A percentile compares a stretch with the other conserved stretches of the same genome.
These are phyloP conservation scores for Mycena vulgaris DNA, from an alignment of 768 basidiomycete genomes.

Conservation along the genomic window DNA sequence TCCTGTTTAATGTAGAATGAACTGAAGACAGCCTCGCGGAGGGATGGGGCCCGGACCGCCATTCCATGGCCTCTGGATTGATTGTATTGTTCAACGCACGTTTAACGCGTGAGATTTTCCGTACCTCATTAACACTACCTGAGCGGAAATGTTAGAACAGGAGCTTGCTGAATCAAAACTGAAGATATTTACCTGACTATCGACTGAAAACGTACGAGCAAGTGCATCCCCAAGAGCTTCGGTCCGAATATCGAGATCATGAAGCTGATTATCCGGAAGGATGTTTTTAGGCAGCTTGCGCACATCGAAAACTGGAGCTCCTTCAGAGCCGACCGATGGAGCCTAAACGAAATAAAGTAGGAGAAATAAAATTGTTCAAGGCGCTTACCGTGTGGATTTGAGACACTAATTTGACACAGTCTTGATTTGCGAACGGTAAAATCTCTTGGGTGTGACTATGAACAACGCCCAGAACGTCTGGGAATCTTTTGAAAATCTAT, in stretches of 20 bases:
- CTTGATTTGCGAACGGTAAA: slow-evolving; percentile 39
- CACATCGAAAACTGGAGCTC: slow-evolving; percentile 39
- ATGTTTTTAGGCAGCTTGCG: slow-evolving; percentile 29
- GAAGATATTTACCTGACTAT: slow-evolving; percentile 18
- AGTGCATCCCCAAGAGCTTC: slow-evolving; percentile 38
- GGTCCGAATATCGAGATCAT: slow-evolving; percentile 38
- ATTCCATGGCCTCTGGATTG: slow-evolving; percentile 38
- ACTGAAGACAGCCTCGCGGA: slow-evolving; percentile 40
- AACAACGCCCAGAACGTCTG: slow-evolving; percentile 35
- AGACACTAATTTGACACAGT: slow-evolving; percentile 26
- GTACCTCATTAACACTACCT: slow-evolving; percentile 41
- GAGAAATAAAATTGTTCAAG: too few relatives aligned
- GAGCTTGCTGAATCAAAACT: neutral
- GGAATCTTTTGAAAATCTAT: slow-evolving; percentile 41
- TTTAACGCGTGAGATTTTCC: neutral
- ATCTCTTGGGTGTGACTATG: slow-evolving; percentile 38
- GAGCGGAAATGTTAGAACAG: neutral
- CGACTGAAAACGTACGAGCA: slow-evolving; percentile 30
- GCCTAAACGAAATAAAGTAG: neutral
- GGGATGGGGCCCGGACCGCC: slow-evolving; percentile 36
- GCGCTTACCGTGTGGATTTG: slow-evolving; percentile 37
- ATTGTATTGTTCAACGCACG: neutral
- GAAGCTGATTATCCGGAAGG: slow-evolving; percentile 27
- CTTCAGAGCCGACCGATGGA: slow-evolving; percentile 31
- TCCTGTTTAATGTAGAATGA: slow-evolving; percentile 38